phyloP scores from a whole-genome alignment of 331 rosid species.

The Telfairia occidentalis region DNA sequence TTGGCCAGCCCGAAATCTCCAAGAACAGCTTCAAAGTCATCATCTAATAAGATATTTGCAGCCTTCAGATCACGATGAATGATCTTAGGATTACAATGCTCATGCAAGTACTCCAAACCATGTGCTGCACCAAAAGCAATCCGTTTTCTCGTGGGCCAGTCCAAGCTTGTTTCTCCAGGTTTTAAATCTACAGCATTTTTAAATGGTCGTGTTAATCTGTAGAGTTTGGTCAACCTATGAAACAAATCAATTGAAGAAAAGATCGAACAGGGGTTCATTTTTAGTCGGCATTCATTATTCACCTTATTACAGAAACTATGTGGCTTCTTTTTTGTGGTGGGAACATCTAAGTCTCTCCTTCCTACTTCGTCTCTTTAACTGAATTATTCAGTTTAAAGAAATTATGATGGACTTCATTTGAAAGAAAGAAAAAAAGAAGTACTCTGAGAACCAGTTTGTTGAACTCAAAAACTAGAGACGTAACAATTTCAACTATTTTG shows the following conservation, averaged over 20 bases:
- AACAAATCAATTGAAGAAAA: background rate
- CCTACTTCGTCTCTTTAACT: background rate
- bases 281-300: background rate
- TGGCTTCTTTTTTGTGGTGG: background rate
- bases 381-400: background rate
- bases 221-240: background rate
- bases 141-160: constrained; percentile 72
- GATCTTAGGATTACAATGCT: constrained; percentile 79
- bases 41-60: constrained; percentile 79
- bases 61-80: constrained; percentile 93
- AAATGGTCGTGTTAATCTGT: background rate
- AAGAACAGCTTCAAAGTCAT: constrained; percentile 78
- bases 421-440: background rate
- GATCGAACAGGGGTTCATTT: background rate
- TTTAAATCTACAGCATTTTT: constrained; percentile 47
- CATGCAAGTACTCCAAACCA: constrained; percentile 91
- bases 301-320: background rate
- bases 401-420: background rate
- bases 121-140: constrained; percentile 84
- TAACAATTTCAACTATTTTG: background rate
- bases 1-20: constrained; percentile 90
- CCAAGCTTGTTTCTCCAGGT: constrained; percentile 81
- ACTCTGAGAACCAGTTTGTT: background rate
- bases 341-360: background rate
- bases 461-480: background rate